Percentiles rank a stretch among this genome's conserved stretches.
Conservation (phyloP, 106 monocot species). For the Dendrobium chrysotoxum region DNA sequence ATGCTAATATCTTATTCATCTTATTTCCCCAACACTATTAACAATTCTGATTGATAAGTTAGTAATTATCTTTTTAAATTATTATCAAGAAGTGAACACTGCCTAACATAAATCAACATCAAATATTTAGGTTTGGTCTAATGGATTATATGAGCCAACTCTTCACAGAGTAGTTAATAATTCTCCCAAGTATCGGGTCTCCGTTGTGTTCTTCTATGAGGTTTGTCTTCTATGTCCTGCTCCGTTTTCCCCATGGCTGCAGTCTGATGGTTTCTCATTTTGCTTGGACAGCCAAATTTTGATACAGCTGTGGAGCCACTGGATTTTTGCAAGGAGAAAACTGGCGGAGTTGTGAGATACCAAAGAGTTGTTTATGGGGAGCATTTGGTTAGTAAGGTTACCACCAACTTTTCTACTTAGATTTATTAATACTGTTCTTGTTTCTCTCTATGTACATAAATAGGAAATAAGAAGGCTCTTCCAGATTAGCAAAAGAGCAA, state of each 20-base stretch:
- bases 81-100: not conserved
- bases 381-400: constrained; percentile 60
- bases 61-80: not conserved
- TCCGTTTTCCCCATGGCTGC: not conserved
- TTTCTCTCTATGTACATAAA: not conserved
- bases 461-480: not conserved
- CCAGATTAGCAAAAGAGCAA: not conserved
- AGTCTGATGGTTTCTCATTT: not conserved
- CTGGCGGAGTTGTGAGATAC: constrained; percentile 28
- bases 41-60: not conserved
- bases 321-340: constrained; percentile 40
- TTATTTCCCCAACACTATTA: not conserved
- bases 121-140: constrained; percentile 52
- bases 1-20: too few relatives aligned
- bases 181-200: constrained; percentile 69
- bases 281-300: constrained; percentile 47
- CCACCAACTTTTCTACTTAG: constrained; percentile 48
- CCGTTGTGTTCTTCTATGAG: constrained; percentile 86
- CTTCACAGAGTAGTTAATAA: constrained; percentile 79
- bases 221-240: constrained; percentile 12
- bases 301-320: constrained; percentile 41
- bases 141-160: constrained; percentile 81
- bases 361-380: constrained; percentile 63
- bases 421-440: not conserved
- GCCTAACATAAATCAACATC: not conserved